phyloP scores from a whole-genome alignment of 805 yeast genomes.

The Barnettozyma sucrosica region DNA sequence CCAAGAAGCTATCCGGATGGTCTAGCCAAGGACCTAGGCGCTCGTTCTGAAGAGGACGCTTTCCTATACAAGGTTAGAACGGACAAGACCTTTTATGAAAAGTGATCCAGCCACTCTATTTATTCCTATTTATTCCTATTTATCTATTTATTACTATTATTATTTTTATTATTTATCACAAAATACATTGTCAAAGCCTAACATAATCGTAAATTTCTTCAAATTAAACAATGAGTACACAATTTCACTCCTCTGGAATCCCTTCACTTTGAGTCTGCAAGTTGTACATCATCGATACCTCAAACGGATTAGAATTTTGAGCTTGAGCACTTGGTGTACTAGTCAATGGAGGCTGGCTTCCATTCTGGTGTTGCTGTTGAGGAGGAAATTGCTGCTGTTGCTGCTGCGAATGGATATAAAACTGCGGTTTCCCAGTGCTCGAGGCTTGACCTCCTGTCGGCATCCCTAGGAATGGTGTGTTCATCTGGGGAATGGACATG shows the following conservation, averaged over 20 bases:
- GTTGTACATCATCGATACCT: conserved; percentile 19
- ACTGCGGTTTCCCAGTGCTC: conserved; percentile 5
- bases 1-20: conserved; percentile 79
- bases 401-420: background rate
- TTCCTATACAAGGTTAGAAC: conserved; percentile 35
- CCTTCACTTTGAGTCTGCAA: conserved; percentile 8
- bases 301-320: conserved; percentile 22
- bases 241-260: conserved; percentile 1
- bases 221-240: background rate
- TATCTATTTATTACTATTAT: conserved; percentile 1
- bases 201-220: background rate
- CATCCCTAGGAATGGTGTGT: conserved; percentile 18
- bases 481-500: conserved; percentile 27
- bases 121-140: conserved; percentile 1
- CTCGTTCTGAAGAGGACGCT: conserved; percentile 40
- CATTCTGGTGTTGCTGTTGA: background rate
- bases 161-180: background rate
- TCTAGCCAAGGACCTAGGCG: conserved; percentile 69
- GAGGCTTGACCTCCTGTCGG: background rate
- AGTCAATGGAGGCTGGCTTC: conserved; percentile 3
- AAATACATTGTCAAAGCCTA: background rate
- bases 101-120: background rate
- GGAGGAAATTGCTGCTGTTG: background rate
- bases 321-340: conserved; percentile 4
- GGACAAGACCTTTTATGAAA: conserved; percentile 28